phyloP scores from a whole-genome alignment of 1,139 yeast genomes.

The Protomyces inundatus region DNA sequence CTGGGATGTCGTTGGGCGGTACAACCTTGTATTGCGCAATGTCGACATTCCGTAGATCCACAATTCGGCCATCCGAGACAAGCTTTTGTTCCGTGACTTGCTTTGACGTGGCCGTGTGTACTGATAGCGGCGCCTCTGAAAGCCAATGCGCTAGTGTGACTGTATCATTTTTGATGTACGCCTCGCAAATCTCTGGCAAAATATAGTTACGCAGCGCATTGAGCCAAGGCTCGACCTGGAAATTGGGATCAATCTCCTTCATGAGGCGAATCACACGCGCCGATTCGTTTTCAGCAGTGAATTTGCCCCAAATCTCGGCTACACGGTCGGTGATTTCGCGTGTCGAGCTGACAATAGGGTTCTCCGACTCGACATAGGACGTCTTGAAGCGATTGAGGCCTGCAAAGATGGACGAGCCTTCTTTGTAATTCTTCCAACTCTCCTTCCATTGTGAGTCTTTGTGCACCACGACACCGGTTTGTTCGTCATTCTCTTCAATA shows the following conservation, averaged over 20 bases:
- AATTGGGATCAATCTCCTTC: slow-evolving; percentile 83
- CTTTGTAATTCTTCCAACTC: slow-evolving; percentile 58
- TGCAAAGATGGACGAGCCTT: slow-evolving; percentile 66
- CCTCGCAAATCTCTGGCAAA: slow-evolving; percentile 92
- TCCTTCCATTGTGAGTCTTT: slow-evolving; percentile 68
- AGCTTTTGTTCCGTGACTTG: slow-evolving; percentile 88
- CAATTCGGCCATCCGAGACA: slow-evolving; percentile 82
- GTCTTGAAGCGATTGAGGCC: slow-evolving; percentile 57
- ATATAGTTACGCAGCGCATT: slow-evolving; percentile 85
- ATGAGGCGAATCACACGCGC: slow-evolving; percentile 85
- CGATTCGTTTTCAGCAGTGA: slow-evolving; percentile 93
- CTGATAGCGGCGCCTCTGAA: slow-evolving; percentile 93
- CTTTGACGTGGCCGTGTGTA: slow-evolving; percentile 90
- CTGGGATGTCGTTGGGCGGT: slow-evolving; percentile 91
- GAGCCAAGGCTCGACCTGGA: slow-evolving; percentile 73
- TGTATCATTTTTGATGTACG: slow-evolving; percentile 89
- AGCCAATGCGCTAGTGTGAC: slow-evolving; percentile 81
- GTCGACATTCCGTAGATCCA: slow-evolving; percentile 94
- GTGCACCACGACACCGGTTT: slow-evolving; percentile 74
- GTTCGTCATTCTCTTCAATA: slow-evolving; percentile 74
- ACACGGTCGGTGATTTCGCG: slow-evolving; percentile 77
- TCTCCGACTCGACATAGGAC: slow-evolving; percentile 82
- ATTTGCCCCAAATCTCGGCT: slow-evolving; percentile 49
- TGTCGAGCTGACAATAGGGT: slow-evolving; percentile 75
- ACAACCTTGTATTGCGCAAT: slow-evolving; percentile 81